These are phyloP conservation scores for Chlamydomonas urium DNA, from an alignment of 139 green algal species.

Conservation along the genomic window DNA sequence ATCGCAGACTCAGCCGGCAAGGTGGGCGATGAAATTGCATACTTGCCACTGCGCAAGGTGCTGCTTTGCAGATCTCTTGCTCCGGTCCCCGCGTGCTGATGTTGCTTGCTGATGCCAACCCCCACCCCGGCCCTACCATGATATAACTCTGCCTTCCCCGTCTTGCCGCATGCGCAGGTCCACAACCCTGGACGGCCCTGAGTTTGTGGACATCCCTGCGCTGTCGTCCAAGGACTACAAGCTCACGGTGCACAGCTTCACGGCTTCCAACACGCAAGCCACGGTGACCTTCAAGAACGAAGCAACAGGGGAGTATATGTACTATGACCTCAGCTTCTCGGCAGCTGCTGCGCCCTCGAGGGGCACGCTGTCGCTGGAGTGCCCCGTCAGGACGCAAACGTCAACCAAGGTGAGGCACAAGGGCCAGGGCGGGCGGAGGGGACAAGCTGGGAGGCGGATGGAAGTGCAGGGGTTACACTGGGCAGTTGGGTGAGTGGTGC, in stretches of 20 bases:
- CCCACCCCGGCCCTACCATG: too few relatives aligned
- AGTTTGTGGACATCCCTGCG: conserved; percentile 64
- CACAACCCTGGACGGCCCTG: conserved; percentile 46
- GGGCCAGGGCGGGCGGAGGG: conserved; percentile 39
- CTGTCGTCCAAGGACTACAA: conserved; percentile 61
- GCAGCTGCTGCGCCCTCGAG: conserved; percentile 31
- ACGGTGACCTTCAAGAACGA: conserved; percentile 76
- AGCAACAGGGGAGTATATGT: conserved; percentile 63
- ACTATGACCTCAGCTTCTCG: conserved; percentile 65
- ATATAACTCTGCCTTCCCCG: too few relatives aligned
- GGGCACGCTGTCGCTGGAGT: conserved; percentile 53
- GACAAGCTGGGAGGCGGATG: too few relatives aligned
- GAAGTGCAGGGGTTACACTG: too few relatives aligned
- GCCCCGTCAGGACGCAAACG: conserved; percentile 55
- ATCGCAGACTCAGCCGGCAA: too few relatives aligned
- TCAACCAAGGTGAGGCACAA: conserved; percentile 30
- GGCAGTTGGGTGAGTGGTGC: too few relatives aligned
- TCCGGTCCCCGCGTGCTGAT: too few relatives aligned
- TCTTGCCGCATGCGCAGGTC: neutral
- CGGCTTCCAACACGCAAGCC: conserved; percentile 15
- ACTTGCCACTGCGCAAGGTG: too few relatives aligned
- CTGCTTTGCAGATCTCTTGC: too few relatives aligned
- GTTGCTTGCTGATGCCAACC: too few relatives aligned
- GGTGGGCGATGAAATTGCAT: too few relatives aligned
- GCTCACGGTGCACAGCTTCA: conserved; percentile 56